Evolutionary conservation across 2,329 filamentous ascomycete species (phyloP).

Genomic region (Hymenoscyphus linearis): DNA sequence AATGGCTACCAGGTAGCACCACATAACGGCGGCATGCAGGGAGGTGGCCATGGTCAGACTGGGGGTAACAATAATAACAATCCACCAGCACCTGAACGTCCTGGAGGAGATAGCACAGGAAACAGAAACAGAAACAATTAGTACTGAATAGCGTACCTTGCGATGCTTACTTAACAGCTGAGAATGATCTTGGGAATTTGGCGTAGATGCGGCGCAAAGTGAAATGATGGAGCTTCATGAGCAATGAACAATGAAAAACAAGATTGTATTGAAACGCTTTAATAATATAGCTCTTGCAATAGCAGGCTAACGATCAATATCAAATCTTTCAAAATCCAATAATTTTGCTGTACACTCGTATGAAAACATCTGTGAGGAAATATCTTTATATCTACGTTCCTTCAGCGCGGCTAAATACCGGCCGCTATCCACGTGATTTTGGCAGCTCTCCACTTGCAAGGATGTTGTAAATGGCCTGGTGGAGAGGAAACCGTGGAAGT

Average conservation of each 20-base stretch:
- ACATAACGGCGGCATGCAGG: background rate
- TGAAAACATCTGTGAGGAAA: background rate
- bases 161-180: background rate
- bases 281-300: background rate
- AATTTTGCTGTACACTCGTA: background rate
- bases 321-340: background rate
- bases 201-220: background rate
- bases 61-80: background rate
- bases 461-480: background rate
- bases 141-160: background rate
- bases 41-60: background rate
- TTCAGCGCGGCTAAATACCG: background rate
- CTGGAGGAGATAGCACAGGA: background rate
- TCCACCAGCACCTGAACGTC: background rate
- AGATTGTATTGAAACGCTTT: background rate
- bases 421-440: background rate
- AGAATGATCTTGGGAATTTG: background rate
- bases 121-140: background rate
- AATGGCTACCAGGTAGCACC: background rate
- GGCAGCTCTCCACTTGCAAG: background rate
- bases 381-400: background rate
- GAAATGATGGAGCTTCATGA: background rate
- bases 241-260: background rate
- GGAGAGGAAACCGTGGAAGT: background rate
- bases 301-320: background rate